Evolutionary conservation across 306 rosid species (phyloP), one percentile per base, ranked within the genome.

Genomic region (Corylus americana): DNA sequence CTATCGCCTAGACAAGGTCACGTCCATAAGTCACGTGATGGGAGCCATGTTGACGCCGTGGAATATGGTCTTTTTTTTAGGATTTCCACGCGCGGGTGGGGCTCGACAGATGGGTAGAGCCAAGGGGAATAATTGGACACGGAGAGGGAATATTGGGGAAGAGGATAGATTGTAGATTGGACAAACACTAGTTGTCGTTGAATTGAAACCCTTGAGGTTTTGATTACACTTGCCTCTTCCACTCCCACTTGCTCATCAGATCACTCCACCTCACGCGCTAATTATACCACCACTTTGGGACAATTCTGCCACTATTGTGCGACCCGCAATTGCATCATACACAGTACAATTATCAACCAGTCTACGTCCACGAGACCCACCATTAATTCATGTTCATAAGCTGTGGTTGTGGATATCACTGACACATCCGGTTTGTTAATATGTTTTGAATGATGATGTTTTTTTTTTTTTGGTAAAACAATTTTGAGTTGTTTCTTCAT

Each of bases 141-240:
- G 93, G 93, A 78, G 94, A 91, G 98, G 93, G 97, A 92, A 94
- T 94, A 92, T 89, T 92, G 91, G 97, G 85, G 82, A 77, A 67
- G 83, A 70, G 70, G 72, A 84, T 82, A 67, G 55, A 74, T 82
- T 80, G 11, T 81, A 70, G 66, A 81, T 80, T 88, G 48, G 86
- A 93, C 89, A 87, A 86, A 88, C 83, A 68, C 87, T 80, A 89
- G 79, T 39, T 39, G 44, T 86, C 87, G 82, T 87, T 89, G 78
- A 83, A 82, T 68, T 77, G 25, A 76, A 88, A 58, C 79, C 85
- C 84, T 68, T 85, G 78, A 81, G 80, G 66, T 79, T 42, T 29
- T 35, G 29, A 29, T 35, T 44, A 73, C 8, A 63, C 37, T 73
- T 44, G 2, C 29, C 73, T 86, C 71, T 31, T 17, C 47, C 63